Base-by-base conservation (phyloP, 2,329 filamentous ascomycete species). In the Pestalotiopsis sp. region DNA sequence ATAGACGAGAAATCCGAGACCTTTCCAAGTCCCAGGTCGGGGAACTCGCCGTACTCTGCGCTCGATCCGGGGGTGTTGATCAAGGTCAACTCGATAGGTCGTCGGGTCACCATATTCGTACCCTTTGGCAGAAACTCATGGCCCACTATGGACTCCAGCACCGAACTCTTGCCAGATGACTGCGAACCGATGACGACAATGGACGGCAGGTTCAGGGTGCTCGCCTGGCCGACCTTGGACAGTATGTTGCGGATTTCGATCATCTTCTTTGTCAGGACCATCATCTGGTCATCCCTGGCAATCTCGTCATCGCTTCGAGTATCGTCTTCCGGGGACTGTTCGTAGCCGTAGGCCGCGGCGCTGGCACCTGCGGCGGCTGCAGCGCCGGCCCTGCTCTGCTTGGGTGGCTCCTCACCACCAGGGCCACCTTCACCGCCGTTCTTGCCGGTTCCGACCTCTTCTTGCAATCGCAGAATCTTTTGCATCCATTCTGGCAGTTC, bases 161-260 rank as follows among this genome's bases (percentile, higher is more conserved):
- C 96, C 1, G 96, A 99, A 77, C 95, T 98, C 83, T 99, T 99
- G 56, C 96, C 96, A 0, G 96, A 98, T 0, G 96, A 99, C 79
- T 99, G 96, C 2, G 96, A 99, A 27, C 96, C 96, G 74, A 99
- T 98, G 49, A 99, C 96, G n/a, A 99, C 96, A 68, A 99, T 99
- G 0, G 97, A 98, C 0, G 96, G 96, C 25, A 99, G 83, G 1
- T 93, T 95, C 71, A 99, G 84, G 3, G 93, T 90, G 72, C 92
- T 94, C 0, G 95, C 97, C 83, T 99, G 95, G 41, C 95, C 97
- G 61, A 99, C 93, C 31, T 91, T 93, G 77, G 97, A 93, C 27
- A 99, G 86, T 68, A 99, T 93, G 73, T 91, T 95, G 73, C 97
- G 88, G 68, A 99, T 98, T 83, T 99, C 96, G 76, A 99, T 99